Evolutionary conservation across 2,329 filamentous ascomycete species (phyloP).

Genomic region (Botrytis tulipae): DNA sequence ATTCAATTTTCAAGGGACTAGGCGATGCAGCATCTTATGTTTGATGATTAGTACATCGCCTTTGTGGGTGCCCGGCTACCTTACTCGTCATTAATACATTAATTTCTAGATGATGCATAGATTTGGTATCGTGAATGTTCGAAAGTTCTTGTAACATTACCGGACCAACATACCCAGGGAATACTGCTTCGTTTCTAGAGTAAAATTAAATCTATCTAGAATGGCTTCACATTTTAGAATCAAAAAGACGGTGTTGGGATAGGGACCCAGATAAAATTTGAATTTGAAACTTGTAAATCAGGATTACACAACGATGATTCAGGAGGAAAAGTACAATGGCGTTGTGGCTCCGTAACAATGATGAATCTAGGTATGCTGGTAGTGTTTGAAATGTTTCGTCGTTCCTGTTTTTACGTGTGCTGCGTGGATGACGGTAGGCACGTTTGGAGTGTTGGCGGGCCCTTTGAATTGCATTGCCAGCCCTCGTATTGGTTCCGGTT

Average conservation of each 20-base stretch:
- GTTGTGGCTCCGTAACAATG: not conserved
- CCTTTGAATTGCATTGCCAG: not conserved
- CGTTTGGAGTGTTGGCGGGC: not conserved
- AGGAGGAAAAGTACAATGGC: not conserved
- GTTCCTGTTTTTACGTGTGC: not conserved
- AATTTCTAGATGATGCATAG: not conserved
- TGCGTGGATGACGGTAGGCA: not conserved
- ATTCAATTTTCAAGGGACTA: not conserved
- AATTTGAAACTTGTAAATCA: not conserved
- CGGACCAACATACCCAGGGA: not conserved
- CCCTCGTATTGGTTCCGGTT: not conserved
- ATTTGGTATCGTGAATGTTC: not conserved
- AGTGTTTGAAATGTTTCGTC: not conserved
- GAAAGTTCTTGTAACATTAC: not conserved
- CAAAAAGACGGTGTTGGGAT: not conserved
- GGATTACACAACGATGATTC: not conserved
- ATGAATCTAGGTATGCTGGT: not conserved
- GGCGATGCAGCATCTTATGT: not conserved
- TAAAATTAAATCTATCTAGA: not conserved
- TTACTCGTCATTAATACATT: not conserved
- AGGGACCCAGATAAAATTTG: not conserved
- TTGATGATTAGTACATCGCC: not conserved
- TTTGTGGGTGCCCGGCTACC: not conserved
- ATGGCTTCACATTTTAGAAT: not conserved
- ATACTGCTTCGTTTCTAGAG: not conserved